A percentile compares a stretch with the other conserved stretches of the same genome.
Conservation (phyloP, 257 asterid genomes). For the Henckelia pumila region DNA sequence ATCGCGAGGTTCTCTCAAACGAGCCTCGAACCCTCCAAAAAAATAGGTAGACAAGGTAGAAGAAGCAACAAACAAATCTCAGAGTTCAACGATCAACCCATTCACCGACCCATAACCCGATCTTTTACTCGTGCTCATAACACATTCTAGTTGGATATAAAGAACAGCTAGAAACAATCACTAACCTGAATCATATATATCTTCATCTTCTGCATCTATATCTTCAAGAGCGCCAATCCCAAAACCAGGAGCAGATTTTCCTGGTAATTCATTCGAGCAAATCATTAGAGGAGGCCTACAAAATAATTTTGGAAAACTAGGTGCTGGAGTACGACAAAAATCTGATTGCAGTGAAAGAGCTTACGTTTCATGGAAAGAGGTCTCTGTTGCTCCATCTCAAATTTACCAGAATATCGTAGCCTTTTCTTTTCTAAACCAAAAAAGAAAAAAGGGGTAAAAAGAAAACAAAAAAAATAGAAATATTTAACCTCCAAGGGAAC, state of each 20-base stretch:
- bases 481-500: constrained; percentile 5
- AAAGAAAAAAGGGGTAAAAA: too few relatives aligned
- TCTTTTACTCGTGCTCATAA: too few relatives aligned
- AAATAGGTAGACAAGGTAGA: too few relatives aligned
- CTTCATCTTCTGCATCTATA: constrained; percentile 92
- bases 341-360: constrained; percentile 14
- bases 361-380: constrained; percentile 59
- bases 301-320: constrained; percentile 4
- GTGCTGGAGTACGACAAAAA: background rate
- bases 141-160: constrained; percentile 15
- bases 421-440: constrained; percentile 67
- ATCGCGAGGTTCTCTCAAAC: too few relatives aligned
- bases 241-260: constrained; percentile 89
- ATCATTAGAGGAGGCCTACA: constrained; percentile 25
- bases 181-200: constrained; percentile 77
- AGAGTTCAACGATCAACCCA: too few relatives aligned
- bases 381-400: constrained; percentile 37
- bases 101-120: too few relatives aligned
- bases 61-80: too few relatives aligned
- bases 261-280: constrained; percentile 40
- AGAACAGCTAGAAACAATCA: constrained; percentile 19
- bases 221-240: constrained; percentile 98
- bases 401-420: constrained; percentile 51
- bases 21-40: too few relatives aligned
- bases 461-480: too few relatives aligned